A percentile compares a stretch with the other conserved stretches of the same genome.
These are phyloP conservation scores for Verticillium tricorpus DNA, from an alignment of 2,329 filamentous ascomycete species.

Conservation along the genomic window DNA sequence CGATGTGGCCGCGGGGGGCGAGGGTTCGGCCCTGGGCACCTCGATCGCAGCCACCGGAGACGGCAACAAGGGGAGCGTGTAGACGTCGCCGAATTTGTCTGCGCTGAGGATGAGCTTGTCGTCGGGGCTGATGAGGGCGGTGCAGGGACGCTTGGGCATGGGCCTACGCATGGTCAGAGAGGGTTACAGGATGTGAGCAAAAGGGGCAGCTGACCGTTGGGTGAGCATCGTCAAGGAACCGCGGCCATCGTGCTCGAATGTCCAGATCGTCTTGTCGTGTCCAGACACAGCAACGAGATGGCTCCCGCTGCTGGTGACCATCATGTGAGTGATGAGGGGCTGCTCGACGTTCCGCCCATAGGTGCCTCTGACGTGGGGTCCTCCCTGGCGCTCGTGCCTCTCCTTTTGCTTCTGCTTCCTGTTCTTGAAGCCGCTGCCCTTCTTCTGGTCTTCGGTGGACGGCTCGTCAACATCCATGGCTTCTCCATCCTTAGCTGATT, in stretches of 20 bases:
- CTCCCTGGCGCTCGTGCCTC: slow-evolving; percentile 20
- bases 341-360: slow-evolving; percentile 42
- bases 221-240: slow-evolving; percentile 64
- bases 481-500: slow-evolving; percentile 5
- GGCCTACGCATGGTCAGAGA: slow-evolving; percentile 42
- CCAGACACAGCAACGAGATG: slow-evolving; percentile 75
- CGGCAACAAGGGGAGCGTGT: slow-evolving; percentile 70
- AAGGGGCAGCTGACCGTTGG: slow-evolving; percentile 52
- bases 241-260: slow-evolving; percentile 64
- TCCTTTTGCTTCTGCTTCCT: slow-evolving; percentile 23
- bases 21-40: slow-evolving; percentile 11
- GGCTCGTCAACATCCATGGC: slow-evolving; percentile 7
- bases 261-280: slow-evolving; percentile 88
- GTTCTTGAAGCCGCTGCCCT: slow-evolving; percentile 16
- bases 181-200: slow-evolving; percentile 6
- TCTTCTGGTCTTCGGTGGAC: slow-evolving; percentile 9
- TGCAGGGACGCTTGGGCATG: slow-evolving; percentile 88
- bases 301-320: slow-evolving; percentile 56
- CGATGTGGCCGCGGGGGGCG: slow-evolving; percentile 14
- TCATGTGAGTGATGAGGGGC: slow-evolving; percentile 66
- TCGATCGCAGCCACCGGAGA: slow-evolving; percentile 12
- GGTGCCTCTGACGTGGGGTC: slow-evolving; percentile 14
- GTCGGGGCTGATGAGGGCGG: slow-evolving; percentile 66
- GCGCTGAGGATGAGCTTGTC: slow-evolving; percentile 70
- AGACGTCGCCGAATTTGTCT: slow-evolving; percentile 98